Evolutionary conservation across 345 rosid species (phyloP).

Genomic region (Gynandropsis gynandra): DNA sequence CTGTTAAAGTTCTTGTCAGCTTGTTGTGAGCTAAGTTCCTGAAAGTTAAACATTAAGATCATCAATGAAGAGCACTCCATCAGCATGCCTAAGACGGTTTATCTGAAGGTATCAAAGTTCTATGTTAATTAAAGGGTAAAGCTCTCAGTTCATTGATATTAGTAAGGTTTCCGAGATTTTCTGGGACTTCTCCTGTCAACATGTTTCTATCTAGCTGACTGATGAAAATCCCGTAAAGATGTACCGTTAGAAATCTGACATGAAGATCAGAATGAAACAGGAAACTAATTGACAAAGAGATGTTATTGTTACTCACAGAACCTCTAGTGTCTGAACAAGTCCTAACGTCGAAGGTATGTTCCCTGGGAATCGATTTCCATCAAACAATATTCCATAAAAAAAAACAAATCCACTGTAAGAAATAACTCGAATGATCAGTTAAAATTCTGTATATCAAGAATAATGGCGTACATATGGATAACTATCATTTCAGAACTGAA

Average conservation of each 20-base stretch:
- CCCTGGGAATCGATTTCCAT: conserved; percentile 67
- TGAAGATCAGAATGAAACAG: too few species aligned
- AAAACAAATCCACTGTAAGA: too few species aligned
- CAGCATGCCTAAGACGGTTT: too few species aligned
- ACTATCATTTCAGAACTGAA: conserved; percentile 70
- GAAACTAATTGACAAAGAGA: not conserved
- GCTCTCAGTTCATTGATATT: conserved; percentile 69
- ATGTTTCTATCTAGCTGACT: conserved; percentile 95
- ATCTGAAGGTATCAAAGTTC: too few species aligned
- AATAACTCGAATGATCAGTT: too few species aligned
- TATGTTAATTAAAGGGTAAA: not conserved
- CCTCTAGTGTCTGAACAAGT: conserved; percentile 77
- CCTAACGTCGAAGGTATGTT: conserved; percentile 59
- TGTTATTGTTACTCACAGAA: conserved; percentile 64
- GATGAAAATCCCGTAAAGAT: conserved; percentile 28
- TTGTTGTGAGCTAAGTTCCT: too few species aligned
- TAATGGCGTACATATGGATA: conserved; percentile 73
- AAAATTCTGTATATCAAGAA: not conserved
- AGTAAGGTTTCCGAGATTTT: conserved; percentile 67
- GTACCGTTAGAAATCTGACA: not conserved
- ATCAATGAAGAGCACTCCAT: too few species aligned
- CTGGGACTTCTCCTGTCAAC: conserved; percentile 52
- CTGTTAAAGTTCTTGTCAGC: too few species aligned
- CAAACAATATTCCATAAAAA: conserved; percentile 48
- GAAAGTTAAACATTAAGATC: too few species aligned